Evolutionary conservation across 192 early-diverging fungal genomes (phyloP), one percentile per base, ranked within the genome.

Genomic region (Dispira parvispora): DNA sequence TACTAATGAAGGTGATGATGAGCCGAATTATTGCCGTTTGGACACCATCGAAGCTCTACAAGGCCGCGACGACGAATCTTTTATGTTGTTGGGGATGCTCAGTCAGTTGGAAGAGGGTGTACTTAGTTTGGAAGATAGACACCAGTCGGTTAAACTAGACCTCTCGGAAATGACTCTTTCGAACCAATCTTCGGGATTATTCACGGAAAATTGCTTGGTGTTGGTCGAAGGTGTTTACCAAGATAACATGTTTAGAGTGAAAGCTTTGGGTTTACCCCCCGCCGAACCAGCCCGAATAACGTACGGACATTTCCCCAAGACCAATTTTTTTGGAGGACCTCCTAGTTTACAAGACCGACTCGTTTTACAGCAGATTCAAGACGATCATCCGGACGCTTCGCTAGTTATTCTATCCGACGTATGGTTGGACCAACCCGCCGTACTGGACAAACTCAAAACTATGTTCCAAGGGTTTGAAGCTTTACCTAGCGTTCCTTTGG

Each of bases 71-170:
- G 80, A 71, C 61, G 83, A 76, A 62, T 65, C 68, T 43, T 91
- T 86, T 64, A 54, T 92, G 25, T 69, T 93, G 45, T 84, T 93
- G 70, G 93, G 93, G 3, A 91, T 96, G 90, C 73, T 96, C 43
- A 81, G 90, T 23, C 81, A 83, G 69, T 75, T 88, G 45, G 76
- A 85, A 49, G 87, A 88, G 63, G 89, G 89, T 3, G 88, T 82
- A 55, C 75, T 85, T 54, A 85, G 80, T 73, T 71, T 96, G 28
- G 93, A 96, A 74, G 93, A 96, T 69, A 77, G 79, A 43, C 85
- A 87, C 45, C 81, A 77, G 8, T 77, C 79, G 32, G 84, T 96
- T 47, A 82, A 88, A 69, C 72, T 96, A 26, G 82, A 89, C 56
- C 67, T 91, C 46, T 62, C 71, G 21, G 62, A 67, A 11, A 73